phyloP scores from a whole-genome alignment of 192 early-diverging fungal species.

The Coemansia sp. region DNA sequence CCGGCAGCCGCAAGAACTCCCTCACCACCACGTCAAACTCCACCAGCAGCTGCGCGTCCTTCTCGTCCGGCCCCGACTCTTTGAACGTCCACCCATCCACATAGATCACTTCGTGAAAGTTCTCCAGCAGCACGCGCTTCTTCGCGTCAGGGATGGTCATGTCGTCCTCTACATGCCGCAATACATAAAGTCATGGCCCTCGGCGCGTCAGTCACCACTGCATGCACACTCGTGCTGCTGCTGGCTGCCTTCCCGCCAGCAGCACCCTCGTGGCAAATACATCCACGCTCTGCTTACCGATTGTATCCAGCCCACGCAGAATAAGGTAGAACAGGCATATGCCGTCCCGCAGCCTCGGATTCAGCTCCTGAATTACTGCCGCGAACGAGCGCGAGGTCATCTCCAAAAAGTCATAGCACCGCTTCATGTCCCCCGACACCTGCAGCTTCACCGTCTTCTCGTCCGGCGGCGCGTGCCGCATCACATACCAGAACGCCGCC shows the following conservation, averaged over 20 bases:
- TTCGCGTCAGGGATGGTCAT: conserved; percentile 77
- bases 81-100: conserved; percentile 74
- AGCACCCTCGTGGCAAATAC: background rate
- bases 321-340: conserved; percentile 96
- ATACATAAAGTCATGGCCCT: too few relatives aligned
- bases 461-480: conserved; percentile 50
- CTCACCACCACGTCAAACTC: conserved; percentile 86
- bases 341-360: conserved; percentile 70
- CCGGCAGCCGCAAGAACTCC: conserved; percentile 71
- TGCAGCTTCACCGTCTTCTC: conserved; percentile 52
- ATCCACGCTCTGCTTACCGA: conserved; percentile 51
- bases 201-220: too few relatives aligned
- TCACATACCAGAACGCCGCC: conserved; percentile 71
- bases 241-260: too few relatives aligned
- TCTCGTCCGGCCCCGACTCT: conserved; percentile 86
- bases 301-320: conserved; percentile 92
- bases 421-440: conserved; percentile 52
- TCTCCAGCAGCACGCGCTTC: conserved; percentile 71
- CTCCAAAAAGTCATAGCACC: conserved; percentile 88
- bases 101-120: conserved; percentile 76
- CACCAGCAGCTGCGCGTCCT: conserved; percentile 85
- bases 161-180: conserved; percentile 88
- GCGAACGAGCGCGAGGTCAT: conserved; percentile 95
- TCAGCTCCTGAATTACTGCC: conserved; percentile 85
- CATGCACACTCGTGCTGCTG: too few relatives aligned